These are phyloP conservation scores for Aspergillus pseudotamarii DNA, from an alignment of 2,329 filamentous ascomycete genomes.

Conservation along the genomic window DNA sequence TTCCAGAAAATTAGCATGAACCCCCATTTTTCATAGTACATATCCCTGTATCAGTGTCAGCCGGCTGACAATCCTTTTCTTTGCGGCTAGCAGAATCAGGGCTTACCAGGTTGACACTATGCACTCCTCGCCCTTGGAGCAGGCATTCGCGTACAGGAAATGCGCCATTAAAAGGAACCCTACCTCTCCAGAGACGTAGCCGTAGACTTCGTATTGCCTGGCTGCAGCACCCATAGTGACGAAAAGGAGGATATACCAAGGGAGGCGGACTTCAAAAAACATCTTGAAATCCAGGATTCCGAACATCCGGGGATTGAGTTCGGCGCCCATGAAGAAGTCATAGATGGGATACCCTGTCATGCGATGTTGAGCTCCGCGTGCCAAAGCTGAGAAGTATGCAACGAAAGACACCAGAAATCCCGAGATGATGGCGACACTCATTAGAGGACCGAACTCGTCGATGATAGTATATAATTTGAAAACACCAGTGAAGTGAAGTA, in stretches of 20 bases:
- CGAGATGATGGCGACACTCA: constrained; percentile 90
- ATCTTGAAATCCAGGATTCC: constrained; percentile 87
- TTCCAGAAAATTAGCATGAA: constrained; percentile 99
- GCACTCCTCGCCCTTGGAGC: constrained; percentile 87
- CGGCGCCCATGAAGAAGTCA: constrained; percentile 89
- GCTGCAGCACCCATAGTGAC: constrained; percentile 75
- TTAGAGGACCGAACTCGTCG: constrained; percentile 90
- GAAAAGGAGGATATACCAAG: constrained; percentile 88
- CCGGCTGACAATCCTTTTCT: background rate
- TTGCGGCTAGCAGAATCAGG: background rate
- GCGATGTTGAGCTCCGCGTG: constrained; percentile 80
- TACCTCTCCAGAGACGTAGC: constrained; percentile 84
- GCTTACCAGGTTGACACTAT: constrained; percentile 80
- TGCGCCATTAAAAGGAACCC: constrained; percentile 84
- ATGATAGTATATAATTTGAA: constrained; percentile 92
- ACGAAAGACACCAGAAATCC: constrained; percentile 81
- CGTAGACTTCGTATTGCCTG: constrained; percentile 81
- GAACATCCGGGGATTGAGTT: constrained; percentile 84
- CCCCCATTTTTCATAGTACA: constrained; percentile 96
- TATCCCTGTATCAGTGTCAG: constrained; percentile 63
- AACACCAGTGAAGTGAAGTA: constrained; percentile 76
- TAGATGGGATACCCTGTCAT: constrained; percentile 85
- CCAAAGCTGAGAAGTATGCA: constrained; percentile 83
- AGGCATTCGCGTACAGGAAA: constrained; percentile 89
- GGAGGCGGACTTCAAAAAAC: constrained; percentile 92